Percentiles rank a stretch among this genome's conserved stretches.
Conservation (phyloP, 2,329 filamentous ascomycete genomes). For the Aureobasidium sp. region DNA sequence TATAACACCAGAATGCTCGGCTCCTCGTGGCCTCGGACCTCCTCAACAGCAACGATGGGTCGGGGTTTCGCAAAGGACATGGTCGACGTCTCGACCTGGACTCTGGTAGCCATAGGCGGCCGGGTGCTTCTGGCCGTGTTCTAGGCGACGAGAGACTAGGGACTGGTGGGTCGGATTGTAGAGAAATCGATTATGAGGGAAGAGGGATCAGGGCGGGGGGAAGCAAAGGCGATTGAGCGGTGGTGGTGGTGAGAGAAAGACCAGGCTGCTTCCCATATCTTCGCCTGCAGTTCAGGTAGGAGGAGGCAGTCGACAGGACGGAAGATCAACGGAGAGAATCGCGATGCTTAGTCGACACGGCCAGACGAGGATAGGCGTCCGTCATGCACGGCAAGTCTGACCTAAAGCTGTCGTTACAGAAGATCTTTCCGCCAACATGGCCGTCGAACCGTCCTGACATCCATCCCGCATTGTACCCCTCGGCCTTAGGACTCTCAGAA, state of each 20-base stretch:
- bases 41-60: slow-evolving; percentile 20
- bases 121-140: neutral
- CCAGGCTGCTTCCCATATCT: neutral
- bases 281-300: neutral
- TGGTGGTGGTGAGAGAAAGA: neutral
- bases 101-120: slow-evolving; percentile 14
- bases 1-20: slow-evolving; percentile 51
- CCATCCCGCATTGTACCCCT: slow-evolving; percentile 7
- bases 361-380: neutral
- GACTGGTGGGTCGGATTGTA: neutral
- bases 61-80: slow-evolving; percentile 9
- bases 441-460: neutral
- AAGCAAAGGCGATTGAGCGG: neutral
- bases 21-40: slow-evolving; percentile 25
- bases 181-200: too few relatives aligned
- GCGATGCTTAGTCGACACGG: neutral
- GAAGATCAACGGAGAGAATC: slow-evolving; percentile 10
- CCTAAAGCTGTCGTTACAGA: neutral
- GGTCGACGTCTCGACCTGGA: slow-evolving; percentile 13
- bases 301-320: neutral
- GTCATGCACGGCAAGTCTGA: neutral
- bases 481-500: neutral
- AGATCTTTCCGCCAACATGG: neutral
- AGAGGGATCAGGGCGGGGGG: neutral
- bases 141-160: too few relatives aligned